Evolutionary conservation across 805 yeast species (phyloP).

Genomic region (Hanseniaspora taiwanica): DNA sequence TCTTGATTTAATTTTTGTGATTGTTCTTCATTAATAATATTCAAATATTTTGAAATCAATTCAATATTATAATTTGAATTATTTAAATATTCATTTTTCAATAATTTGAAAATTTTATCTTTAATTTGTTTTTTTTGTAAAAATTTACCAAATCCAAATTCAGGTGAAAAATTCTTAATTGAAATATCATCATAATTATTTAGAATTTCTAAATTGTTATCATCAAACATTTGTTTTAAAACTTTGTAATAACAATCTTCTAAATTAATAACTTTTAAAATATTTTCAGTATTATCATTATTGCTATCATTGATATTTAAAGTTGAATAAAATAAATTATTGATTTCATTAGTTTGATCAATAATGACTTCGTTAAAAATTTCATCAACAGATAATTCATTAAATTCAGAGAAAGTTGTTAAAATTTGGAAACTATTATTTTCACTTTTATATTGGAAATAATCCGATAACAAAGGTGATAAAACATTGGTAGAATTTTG

Average conservation of each 20-base stretch:
- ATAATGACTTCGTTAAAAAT: slow-evolving; percentile 4
- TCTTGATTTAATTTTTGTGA: slow-evolving; percentile 13
- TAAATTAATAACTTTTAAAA: slow-evolving; percentile 33
- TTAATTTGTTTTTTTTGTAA: slow-evolving; percentile 43
- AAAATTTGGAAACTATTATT: slow-evolving; percentile 51
- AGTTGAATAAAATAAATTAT: background rate
- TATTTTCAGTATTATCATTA: slow-evolving; percentile 2
- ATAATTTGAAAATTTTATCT: slow-evolving; percentile 3
- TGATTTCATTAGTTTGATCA: background rate
- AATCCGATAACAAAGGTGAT: slow-evolving; percentile 52
- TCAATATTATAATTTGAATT: slow-evolving; percentile 28
- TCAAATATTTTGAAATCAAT: slow-evolving; percentile 57
- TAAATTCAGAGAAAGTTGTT: slow-evolving; percentile 10
- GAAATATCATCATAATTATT: slow-evolving; percentile 31
- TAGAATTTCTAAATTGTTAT: slow-evolving; percentile 40
- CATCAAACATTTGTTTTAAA: slow-evolving; percentile 48
- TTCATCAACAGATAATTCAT: slow-evolving; percentile 2
- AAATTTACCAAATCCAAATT: slow-evolving; percentile 74
- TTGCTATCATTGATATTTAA: background rate
- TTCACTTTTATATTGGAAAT: slow-evolving; percentile 52
- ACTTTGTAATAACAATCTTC: slow-evolving; percentile 73
- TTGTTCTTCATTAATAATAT: slow-evolving; percentile 30
- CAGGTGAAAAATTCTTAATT: slow-evolving; percentile 52
- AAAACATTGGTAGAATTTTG: no score
- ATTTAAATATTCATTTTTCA: background rate